These are phyloP conservation scores for Seiridium unicorne DNA, from an alignment of 2,329 filamentous ascomycete species.

Conservation along the genomic window DNA sequence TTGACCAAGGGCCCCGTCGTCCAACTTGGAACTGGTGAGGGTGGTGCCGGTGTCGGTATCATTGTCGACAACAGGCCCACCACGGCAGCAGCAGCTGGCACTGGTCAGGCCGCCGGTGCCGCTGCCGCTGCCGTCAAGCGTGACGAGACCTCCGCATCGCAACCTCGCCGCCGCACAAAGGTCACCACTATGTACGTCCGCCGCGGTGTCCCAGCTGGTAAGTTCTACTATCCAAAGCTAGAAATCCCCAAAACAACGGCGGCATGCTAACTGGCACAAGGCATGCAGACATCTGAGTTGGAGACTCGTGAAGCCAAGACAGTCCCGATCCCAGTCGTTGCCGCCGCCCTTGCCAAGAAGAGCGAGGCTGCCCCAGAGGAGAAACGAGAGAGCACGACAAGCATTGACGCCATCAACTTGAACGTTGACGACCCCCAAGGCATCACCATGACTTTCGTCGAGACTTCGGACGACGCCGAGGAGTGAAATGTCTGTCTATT, in stretches of 20 bases:
- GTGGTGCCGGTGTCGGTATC: constrained; percentile 38
- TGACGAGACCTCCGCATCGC: constrained; percentile 17
- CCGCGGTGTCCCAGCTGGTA: constrained; percentile 40
- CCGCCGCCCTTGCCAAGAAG: constrained; percentile 13
- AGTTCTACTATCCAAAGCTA: constrained; percentile 19
- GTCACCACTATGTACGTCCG: constrained; percentile 47
- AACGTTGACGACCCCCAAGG: constrained; percentile 42
- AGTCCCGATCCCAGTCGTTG: constrained; percentile 16
- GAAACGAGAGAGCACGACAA: constrained; percentile 23
- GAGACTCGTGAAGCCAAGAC: constrained; percentile 20
- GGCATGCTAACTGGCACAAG: constrained; percentile 10
- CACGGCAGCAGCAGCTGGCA: constrained; percentile 19
- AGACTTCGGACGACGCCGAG: constrained; percentile 32
- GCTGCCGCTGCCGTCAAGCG: constrained; percentile 17
- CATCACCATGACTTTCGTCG: constrained; percentile 46
- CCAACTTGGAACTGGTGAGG: constrained; percentile 37
- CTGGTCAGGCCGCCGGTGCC: constrained; percentile 2
- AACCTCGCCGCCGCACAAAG: constrained; percentile 36
- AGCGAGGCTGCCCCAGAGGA: constrained; percentile 6
- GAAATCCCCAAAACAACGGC: no score
- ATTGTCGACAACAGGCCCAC: constrained; percentile 31
- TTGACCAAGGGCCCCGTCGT: constrained; percentile 36
- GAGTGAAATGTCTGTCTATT: not conserved
- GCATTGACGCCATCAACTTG: constrained; percentile 41
- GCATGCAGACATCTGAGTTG: constrained; percentile 22